These are phyloP conservation scores for Pestalotiopsis sp. DNA, from an alignment of 2,329 filamentous ascomycete genomes.

Conservation along the genomic window DNA sequence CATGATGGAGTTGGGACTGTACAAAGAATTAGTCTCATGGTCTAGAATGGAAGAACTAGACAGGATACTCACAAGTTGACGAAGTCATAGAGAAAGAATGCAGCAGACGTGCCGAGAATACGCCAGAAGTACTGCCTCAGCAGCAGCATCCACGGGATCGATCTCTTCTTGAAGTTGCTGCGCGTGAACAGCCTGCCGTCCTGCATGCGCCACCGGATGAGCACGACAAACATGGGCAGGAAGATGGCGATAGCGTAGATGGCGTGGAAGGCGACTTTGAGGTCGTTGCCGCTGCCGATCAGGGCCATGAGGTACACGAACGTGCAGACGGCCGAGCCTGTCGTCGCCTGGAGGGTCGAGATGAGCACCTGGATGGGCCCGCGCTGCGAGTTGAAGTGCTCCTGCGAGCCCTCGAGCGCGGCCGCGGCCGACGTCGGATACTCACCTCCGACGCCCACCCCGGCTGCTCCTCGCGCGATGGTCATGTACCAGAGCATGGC, in stretches of 20 bases:
- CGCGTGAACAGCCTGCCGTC: slow-evolving; percentile 35
- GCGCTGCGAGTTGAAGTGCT: slow-evolving; percentile 22
- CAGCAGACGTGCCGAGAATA: slow-evolving; percentile 48
- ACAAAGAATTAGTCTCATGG: neutral
- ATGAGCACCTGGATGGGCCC: slow-evolving; percentile 38
- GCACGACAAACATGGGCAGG: slow-evolving; percentile 33
- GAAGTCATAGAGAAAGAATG: slow-evolving; percentile 57
- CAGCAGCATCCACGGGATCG: slow-evolving; percentile 34
- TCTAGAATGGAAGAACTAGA: neutral
- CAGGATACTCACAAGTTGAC: slow-evolving; percentile 34
- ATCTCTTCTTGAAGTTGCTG: slow-evolving; percentile 33
- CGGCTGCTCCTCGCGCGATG: slow-evolving; percentile 37
- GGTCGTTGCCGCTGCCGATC: slow-evolving; percentile 36
- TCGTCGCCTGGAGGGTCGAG: slow-evolving; percentile 37
- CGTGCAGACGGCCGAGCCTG: slow-evolving; percentile 34
- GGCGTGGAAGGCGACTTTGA: slow-evolving; percentile 27
- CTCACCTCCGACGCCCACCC: slow-evolving; percentile 40
- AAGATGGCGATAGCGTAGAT: slow-evolving; percentile 35
- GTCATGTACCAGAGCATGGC: slow-evolving; percentile 41
- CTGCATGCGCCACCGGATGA: slow-evolving; percentile 36
- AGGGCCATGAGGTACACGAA: slow-evolving; percentile 38
- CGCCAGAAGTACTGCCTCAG: slow-evolving; percentile 49
- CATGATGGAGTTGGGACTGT: slow-evolving; percentile 45
- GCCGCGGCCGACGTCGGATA: slow-evolving; percentile 40
- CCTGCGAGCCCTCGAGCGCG: slow-evolving; percentile 36